Conservation (phyloP, 2,329 filamentous ascomycete species). For the Grosmannia clavigera region DNA sequence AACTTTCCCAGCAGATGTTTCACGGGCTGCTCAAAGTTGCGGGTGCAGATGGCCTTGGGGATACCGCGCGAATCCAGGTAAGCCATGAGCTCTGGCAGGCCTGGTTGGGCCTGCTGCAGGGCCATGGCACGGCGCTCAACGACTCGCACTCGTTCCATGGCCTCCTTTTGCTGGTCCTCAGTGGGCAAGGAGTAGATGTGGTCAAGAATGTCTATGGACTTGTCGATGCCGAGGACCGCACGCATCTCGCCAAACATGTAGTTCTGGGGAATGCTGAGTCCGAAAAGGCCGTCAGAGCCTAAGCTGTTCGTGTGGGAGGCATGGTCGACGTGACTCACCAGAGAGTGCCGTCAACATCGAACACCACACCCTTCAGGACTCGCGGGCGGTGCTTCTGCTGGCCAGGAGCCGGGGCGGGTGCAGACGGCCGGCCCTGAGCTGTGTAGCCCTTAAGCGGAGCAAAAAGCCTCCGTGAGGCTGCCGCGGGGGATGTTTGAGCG, state of each 20-base stretch:
- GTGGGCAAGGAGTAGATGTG: conserved; percentile 68
- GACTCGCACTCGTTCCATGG: conserved; percentile 59
- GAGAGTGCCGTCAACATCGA: conserved; percentile 91
- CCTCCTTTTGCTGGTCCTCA: conserved; percentile 41
- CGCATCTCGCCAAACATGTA: conserved; percentile 95
- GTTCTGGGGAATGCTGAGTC: conserved; percentile 66
- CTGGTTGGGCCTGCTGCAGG: conserved; percentile 68
- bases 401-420: background rate
- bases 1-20: conserved; percentile 64
- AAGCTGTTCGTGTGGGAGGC: background rate
- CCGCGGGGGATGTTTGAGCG: background rate
- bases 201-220: conserved; percentile 70
- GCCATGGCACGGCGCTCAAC: conserved; percentile 77
- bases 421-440: conserved; percentile 13
- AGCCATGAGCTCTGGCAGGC: conserved; percentile 64
- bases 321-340: conserved; percentile 41
- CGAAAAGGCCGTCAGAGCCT: background rate
- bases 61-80: conserved; percentile 60
- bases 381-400: conserved; percentile 9
- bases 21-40: conserved; percentile 81
- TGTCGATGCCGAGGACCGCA: conserved; percentile 57
- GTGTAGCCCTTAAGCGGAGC: conserved; percentile 36
- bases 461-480: conserved; percentile 33
- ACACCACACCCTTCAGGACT: conserved; percentile 52
- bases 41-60: conserved; percentile 77